A percentile compares a stretch with the other conserved stretches of the same genome.
These are phyloP conservation scores for Helianthus tuberosus DNA, from an alignment of 129 eudicot genomes.

Conservation along the genomic window DNA sequence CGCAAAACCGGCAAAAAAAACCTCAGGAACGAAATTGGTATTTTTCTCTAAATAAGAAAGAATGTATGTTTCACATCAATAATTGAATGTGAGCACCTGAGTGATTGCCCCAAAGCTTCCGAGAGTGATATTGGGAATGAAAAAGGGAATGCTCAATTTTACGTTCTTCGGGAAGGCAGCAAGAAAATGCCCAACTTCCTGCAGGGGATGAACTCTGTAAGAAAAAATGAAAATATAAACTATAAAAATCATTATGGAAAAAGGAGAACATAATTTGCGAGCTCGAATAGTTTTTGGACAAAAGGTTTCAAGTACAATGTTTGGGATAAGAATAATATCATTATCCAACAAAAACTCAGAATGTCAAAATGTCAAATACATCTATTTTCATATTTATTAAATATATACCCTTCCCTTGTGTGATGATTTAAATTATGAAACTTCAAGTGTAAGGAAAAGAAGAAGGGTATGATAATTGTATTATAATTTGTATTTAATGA, in stretches of 20 bases:
- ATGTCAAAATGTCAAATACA: no score
- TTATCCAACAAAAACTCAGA: no score
- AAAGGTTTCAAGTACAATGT: constrained; percentile 3
- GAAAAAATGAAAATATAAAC: neutral
- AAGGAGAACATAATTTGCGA: neutral
- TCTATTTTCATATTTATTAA: no score
- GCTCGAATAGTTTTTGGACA: constrained; percentile 11
- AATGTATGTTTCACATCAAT: neutral
- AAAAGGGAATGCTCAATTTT: constrained; percentile 87
- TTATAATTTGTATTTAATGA: no score
- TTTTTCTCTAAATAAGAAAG: no score
- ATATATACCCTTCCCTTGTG: no score
- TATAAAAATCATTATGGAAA: neutral
- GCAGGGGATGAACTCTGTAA: constrained; percentile 35
- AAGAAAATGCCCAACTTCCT: constrained; percentile 97
- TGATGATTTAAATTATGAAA: no score
- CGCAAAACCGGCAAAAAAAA: no score
- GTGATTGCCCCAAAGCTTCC: constrained; percentile 99
- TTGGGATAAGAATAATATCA: neutral
- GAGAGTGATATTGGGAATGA: constrained; percentile 92
- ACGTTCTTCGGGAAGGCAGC: constrained; percentile 93
- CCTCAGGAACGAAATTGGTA: no score
- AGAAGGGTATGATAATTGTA: no score
- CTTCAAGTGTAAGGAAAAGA: no score
- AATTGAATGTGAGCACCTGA: constrained; percentile 57